A percentile compares a stretch with the other conserved stretches of the same genome.
Evolutionary conservation across 192 early-diverging fungal species (phyloP).

Genomic region (Mortierella hygrophila): DNA sequence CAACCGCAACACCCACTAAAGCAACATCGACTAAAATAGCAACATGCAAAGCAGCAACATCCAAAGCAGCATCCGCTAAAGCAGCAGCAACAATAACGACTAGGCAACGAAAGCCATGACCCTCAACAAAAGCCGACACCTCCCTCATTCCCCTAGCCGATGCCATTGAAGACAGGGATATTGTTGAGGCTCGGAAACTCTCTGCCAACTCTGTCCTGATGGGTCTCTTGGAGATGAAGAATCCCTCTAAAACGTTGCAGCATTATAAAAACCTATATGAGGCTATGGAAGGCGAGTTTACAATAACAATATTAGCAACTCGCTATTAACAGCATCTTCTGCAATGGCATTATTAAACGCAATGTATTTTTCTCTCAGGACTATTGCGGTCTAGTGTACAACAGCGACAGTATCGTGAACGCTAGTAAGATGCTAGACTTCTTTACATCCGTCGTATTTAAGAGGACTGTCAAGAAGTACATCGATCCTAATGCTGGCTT

Average conservation of each 20-base stretch:
- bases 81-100: background rate
- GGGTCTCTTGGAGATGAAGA: background rate
- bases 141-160: background rate
- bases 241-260: background rate
- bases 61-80: background rate
- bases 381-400: slow-evolving; percentile 6
- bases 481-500: slow-evolving; percentile 4
- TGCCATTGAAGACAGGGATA: background rate
- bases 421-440: slow-evolving; percentile 8
- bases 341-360: background rate
- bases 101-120: background rate
- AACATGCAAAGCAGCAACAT: background rate
- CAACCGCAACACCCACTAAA: background rate
- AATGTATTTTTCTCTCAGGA: background rate
- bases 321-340: background rate
- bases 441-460: slow-evolving; percentile 9
- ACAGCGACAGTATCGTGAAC: slow-evolving; percentile 11
- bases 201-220: background rate
- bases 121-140: background rate
- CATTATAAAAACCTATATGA: background rate
- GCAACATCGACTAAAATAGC: background rate
- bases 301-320: background rate
- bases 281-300: background rate
- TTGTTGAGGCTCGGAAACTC: background rate
- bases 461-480: background rate